phyloP scores from a whole-genome alignment of 805 yeast genomes.

The Monosporozyma siamensis region DNA sequence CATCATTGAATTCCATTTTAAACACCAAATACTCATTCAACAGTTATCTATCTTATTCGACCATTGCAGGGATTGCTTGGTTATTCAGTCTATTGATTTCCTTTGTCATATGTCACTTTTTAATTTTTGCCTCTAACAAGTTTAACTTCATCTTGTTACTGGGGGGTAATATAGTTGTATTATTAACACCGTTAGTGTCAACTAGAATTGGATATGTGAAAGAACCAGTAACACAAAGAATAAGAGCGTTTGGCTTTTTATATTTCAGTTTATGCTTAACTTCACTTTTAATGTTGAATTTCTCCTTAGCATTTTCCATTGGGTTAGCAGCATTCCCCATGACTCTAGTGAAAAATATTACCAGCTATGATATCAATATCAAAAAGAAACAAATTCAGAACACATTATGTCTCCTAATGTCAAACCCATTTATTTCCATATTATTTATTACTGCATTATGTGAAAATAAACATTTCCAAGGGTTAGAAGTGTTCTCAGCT shows the following conservation, averaged over 20 bases:
- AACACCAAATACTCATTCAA: conserved; percentile 24
- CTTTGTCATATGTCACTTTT: conserved; percentile 16
- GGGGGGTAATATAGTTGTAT: conserved; percentile 8
- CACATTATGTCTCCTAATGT: conserved; percentile 31
- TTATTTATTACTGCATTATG: conserved; percentile 26
- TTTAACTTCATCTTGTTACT: conserved; percentile 8
- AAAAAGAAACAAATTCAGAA: conserved; percentile 19
- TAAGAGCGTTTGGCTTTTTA: conserved; percentile 43
- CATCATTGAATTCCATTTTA: conserved; percentile 50
- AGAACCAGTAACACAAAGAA: conserved; percentile 20
- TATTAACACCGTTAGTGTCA: conserved; percentile 13
- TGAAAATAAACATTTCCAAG: conserved; percentile 28
- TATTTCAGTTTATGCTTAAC: conserved; percentile 60
- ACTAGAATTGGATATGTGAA: conserved; percentile 8
- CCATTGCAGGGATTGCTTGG: conserved; percentile 17
- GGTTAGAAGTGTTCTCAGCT: conserved; percentile 37
- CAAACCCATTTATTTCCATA: conserved; percentile 44
- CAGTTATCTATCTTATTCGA: conserved; percentile 12
- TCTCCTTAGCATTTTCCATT: conserved; percentile 64
- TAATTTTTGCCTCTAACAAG: conserved; percentile 12
- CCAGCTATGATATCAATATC: conserved; percentile 3
- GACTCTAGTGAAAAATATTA: conserved; percentile 38
- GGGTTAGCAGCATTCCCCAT: conserved; percentile 72
- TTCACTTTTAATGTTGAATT: conserved; percentile 71
- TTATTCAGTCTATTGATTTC: conserved; percentile 28